Evolutionary conservation across 208 protist genomes (phyloP), one percentile per base, ranked within the genome.

Genomic region (Crithidia acanthocephali): DNA sequence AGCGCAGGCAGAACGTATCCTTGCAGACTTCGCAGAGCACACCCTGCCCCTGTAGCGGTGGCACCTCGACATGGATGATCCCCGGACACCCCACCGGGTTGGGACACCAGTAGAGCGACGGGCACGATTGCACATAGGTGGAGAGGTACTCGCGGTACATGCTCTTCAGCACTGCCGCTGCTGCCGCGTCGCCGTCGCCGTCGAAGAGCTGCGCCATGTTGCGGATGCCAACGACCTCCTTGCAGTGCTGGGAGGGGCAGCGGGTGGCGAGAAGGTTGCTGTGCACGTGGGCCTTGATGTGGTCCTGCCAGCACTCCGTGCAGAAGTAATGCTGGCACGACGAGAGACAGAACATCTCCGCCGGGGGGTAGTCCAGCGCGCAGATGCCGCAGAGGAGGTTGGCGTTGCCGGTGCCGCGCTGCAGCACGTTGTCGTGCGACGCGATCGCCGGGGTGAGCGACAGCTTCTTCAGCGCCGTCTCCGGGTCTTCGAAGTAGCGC

Each of bases 51-150:
- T 82, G 76, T 27, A 84, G 55, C 44, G 56, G 68, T 16, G 78
- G 35, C 15, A 77, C 60, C 16, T 82, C 79, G 11, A 79, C 67
- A 44, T 77, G 53, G 8, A 97, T 68, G 27, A 90, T 71, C 25
- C 76, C 86, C 1, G 58, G 47, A 69, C 95, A 98, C 11, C 53
- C 40, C 4, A 50, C 13, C 23, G 80, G 79, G 37, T 85, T 89
- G 18, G 91, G 86, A 55, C 95, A 98, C 79, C 84, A 92, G 53
- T 86, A 87, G 11, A 98, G 64, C 44, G 65, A 64, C 1, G 72
- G 65, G 16, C 66, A 68, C 4, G 42, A 48, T n/a, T 78, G 50
- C 27, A 78, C 72, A 33, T 56, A 74, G 16, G 32, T 52, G 16
- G 40, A 65, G 27, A 78, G 33, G 64, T 83, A 83, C 50, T 79